Percentiles rank a stretch among this genome's conserved stretches.
These are phyloP conservation scores for Metahyphopichia silvanorum DNA, from an alignment of 805 yeast genomes.

Conservation along the genomic window DNA sequence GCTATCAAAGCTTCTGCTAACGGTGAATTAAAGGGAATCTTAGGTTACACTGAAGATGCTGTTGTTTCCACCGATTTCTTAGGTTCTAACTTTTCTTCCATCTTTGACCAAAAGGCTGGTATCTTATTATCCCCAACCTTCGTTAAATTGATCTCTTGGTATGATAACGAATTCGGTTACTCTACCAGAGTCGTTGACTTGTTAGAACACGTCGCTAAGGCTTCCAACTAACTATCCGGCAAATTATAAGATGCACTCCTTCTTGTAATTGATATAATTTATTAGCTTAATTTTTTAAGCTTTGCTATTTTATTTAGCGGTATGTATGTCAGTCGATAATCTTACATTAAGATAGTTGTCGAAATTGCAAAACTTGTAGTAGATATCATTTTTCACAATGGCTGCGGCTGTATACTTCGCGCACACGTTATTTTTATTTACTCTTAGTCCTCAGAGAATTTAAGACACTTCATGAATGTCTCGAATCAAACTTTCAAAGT, in stretches of 20 bases:
- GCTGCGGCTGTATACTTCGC: too few species aligned
- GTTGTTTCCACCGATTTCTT: constrained; percentile 90
- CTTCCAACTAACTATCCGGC: constrained; percentile 17
- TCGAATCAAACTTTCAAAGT: constrained; percentile 15
- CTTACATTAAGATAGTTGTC: too few species aligned
- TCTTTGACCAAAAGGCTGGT: constrained; percentile 91
- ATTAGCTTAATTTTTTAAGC: too few species aligned
- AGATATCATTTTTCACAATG: too few species aligned
- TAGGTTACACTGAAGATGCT: constrained; percentile 90
- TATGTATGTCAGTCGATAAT: too few species aligned
- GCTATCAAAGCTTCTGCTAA: constrained; percentile 75
- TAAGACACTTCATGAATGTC: not conserved
- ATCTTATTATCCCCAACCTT: constrained; percentile 81
- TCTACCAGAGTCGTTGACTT: constrained; percentile 94
- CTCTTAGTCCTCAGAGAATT: too few species aligned
- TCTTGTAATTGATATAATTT: too few species aligned
- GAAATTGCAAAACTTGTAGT: too few species aligned
- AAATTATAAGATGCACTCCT: not conserved
- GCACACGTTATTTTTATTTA: too few species aligned
- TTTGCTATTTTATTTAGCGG: too few species aligned
- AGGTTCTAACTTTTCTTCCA: constrained; percentile 79
- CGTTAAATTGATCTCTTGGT: constrained; percentile 91
- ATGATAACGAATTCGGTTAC: constrained; percentile 96
- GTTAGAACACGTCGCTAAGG: constrained; percentile 73
- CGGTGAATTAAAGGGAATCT: constrained; percentile 73